Conservation (phyloP, 2,329 filamentous ascomycete genomes). For the Cladophialophora bantiana region DNA sequence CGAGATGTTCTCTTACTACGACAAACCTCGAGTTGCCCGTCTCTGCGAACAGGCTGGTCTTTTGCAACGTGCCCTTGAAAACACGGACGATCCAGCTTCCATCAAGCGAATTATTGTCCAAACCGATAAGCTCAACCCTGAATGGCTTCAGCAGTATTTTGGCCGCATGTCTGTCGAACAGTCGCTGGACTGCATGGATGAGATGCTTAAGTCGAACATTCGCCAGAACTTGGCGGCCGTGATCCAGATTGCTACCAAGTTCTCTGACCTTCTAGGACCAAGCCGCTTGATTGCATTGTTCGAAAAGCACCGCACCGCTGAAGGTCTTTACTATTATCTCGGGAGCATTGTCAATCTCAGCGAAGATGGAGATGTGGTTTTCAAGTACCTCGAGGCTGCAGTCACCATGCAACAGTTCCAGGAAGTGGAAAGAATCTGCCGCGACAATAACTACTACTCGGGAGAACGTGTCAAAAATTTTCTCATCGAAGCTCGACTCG, state of each 20-base stretch:
- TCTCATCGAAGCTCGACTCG: conserved; percentile 91
- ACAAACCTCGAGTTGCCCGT: conserved; percentile 84
- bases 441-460: conserved; percentile 89
- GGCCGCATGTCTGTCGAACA: conserved; percentile 94
- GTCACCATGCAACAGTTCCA: conserved; percentile 92
- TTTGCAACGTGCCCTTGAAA: conserved; percentile 84
- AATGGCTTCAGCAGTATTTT: conserved; percentile 93
- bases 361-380: conserved; percentile 93
- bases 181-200: conserved; percentile 89
- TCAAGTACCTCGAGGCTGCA: conserved; percentile 99
- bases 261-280: conserved; percentile 92
- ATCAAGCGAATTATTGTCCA: conserved; percentile 90
- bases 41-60: conserved; percentile 94
- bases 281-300: conserved; percentile 88
- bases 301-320: conserved; percentile 96
- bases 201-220: conserved; percentile 96
- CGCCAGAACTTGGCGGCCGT: conserved; percentile 95
- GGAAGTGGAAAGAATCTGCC: conserved; percentile 96
- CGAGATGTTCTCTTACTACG: conserved; percentile 98
- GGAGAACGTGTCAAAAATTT: conserved; percentile 99
- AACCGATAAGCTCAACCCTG: conserved; percentile 83
- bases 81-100: conserved; percentile 86
- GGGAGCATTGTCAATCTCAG: conserved; percentile 97
- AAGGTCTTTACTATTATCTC: conserved; percentile 97
- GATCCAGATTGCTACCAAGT: conserved; percentile 95